A percentile compares a stretch with the other conserved stretches of the same genome.
phyloP scores from a whole-genome alignment of 2,329 filamentous ascomycete species.

The Pseudogymnoascus sp. region DNA sequence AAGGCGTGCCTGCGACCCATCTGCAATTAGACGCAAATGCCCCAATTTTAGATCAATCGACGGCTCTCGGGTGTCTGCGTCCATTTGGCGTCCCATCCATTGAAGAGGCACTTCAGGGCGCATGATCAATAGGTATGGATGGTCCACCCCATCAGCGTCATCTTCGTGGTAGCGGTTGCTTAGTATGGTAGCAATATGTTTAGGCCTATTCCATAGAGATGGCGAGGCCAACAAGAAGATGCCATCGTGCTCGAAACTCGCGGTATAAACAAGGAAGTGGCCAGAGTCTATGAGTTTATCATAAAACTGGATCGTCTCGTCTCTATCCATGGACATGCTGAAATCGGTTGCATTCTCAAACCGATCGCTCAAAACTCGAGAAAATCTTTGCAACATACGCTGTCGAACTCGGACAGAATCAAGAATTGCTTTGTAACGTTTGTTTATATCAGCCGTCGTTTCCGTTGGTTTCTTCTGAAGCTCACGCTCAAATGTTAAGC shows the following conservation, averaged over 20 bases:
- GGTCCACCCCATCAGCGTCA: constrained; percentile 65
- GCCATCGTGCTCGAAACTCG: constrained; percentile 62
- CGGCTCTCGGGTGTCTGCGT: constrained; percentile 65
- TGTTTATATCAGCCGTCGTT: constrained; percentile 81
- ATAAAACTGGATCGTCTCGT: constrained; percentile 65
- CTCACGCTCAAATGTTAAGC: constrained; percentile 85
- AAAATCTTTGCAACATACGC: constrained; percentile 93
- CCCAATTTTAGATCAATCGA: constrained; percentile 79
- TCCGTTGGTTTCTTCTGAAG: constrained; percentile 78
- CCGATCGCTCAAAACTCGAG: constrained; percentile 77
- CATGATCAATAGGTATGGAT: constrained; percentile 80
- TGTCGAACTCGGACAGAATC: constrained; percentile 95
- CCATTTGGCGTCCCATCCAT: constrained; percentile 75
- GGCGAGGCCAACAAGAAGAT: constrained; percentile 81
- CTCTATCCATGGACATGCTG: constrained; percentile 63
- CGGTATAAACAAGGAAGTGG: constrained; percentile 78
- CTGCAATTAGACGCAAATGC: constrained; percentile 78
- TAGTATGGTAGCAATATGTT: constrained; percentile 79
- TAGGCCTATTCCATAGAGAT: constrained; percentile 62
- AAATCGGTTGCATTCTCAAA: constrained; percentile 98
- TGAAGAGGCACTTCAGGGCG: constrained; percentile 68
- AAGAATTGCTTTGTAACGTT: constrained; percentile 88
- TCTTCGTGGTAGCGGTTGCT: constrained; percentile 68
- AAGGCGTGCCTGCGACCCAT: constrained; percentile 72
- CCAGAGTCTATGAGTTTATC: constrained; percentile 73